Percentiles rank a stretch among this genome's conserved stretches.
These are phyloP conservation scores for Trifolium dubium DNA, from an alignment of 306 rosid species.

Conservation along the genomic window DNA sequence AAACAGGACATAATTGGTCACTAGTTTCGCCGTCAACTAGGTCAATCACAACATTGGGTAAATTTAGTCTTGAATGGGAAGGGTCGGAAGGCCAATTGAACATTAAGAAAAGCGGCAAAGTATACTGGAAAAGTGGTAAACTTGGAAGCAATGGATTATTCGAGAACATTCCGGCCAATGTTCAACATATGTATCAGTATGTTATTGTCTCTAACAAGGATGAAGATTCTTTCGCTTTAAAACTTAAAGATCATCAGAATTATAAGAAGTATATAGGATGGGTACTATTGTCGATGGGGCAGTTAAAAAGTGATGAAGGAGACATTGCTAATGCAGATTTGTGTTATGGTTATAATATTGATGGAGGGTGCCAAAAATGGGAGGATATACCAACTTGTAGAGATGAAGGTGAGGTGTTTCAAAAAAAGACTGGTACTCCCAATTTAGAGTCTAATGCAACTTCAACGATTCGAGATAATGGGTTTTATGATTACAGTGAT, in stretches of 20 bases:
- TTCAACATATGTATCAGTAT: neutral
- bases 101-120: neutral
- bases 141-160: neutral
- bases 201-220: neutral
- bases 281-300: neutral
- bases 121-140: slow-evolving; percentile 28
- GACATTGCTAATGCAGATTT: slow-evolving; percentile 21
- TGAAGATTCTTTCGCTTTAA: slow-evolving; percentile 17
- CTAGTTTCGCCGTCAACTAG: neutral
- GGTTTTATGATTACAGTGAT: neutral
- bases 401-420: neutral
- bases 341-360: slow-evolving; percentile 33
- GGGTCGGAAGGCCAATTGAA: neutral
- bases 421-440: fast-evolving
- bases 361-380: slow-evolving; percentile 32
- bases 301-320: neutral
- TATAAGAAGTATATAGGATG: neutral
- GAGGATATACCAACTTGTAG: slow-evolving; percentile 22
- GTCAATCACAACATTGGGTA: neutral
- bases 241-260: neutral
- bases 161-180: neutral
- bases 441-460: too few relatives aligned
- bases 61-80: slow-evolving; percentile 17
- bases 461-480: neutral
- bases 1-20: neutral